Base-by-base conservation (phyloP, 768 basidiomycete genomes). In the Lentinula sp. region DNA sequence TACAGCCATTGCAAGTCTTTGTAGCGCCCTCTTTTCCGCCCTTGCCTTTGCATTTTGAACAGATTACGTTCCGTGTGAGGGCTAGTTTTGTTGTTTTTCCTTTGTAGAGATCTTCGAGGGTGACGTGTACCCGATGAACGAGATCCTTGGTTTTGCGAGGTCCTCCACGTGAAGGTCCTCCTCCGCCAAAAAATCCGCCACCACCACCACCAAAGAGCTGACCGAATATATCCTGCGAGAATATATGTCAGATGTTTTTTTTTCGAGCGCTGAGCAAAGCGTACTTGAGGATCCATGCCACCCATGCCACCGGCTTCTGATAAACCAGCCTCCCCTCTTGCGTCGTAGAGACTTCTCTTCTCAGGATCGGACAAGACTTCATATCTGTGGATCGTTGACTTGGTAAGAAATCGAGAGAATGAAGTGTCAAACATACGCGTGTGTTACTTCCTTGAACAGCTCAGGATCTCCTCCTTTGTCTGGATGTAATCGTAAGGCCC, bases 81-180 rank as follows among this genome's bases (percentile, higher is more conserved):
- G 97, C 93, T 62, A 99, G 91, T 75, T 98, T 98, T 49, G 95
- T 94, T 4, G 94, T 96, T 77, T 98, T 99, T 75, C 97, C 96
- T 74, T 92, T 95, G 86, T 98, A 98, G 4, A 99, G 85, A 72
- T 99, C 97, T 75, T 98, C 96, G 64, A 99, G 86, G n/a, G 93
- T 86, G 69, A 98, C 95, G 70, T 90, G 83, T 64, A 98, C 92
- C 60, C 95, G 91, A 76, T 99, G 97, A 4, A 98, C 91, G 65
- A 99, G 91, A 74, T 99, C 97, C 74, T 98, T 98, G 62, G 95
- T 97, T 75, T 92, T 95, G 70, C 94, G 91, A 18, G 90, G 87
- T 13, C 89, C 91, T 64, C 80, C 83, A 23, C 83, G 78, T 61
- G 83, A 76, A 21, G 84, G 82, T n/a, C 85, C 85, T 6, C 83